Conservation (phyloP, 352 stramenopile genomes). For the Pythium sp. region DNA sequence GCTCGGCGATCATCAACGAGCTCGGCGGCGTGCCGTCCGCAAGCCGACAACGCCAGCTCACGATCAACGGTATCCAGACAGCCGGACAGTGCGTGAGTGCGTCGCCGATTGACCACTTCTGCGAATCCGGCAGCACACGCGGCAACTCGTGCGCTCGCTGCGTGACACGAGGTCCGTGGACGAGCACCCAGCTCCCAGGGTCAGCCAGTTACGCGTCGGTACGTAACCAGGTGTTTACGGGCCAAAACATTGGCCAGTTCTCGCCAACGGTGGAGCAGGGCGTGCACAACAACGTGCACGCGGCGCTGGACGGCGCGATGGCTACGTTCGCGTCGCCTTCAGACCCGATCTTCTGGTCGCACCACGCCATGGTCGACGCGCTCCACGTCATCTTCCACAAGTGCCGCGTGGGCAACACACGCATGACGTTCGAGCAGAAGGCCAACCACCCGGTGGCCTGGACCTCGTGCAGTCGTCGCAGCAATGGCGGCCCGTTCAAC, state of each 20-base stretch:
- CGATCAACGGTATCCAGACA: conserved; percentile 26
- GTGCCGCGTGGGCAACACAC: conserved; percentile 28
- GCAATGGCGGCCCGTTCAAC: conserved; percentile 7
- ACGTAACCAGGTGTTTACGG: conserved; percentile 44
- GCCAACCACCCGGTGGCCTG: conserved; percentile 21
- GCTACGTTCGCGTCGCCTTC: conserved; percentile 40
- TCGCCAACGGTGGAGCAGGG: conserved; percentile 31
- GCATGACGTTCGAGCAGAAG: conserved; percentile 31
- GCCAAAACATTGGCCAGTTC: conserved; percentile 24
- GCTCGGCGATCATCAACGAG: conserved; percentile 29
- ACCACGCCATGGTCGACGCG: conserved; percentile 48
- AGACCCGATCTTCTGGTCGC: conserved; percentile 62
- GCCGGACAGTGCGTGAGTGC: conserved; percentile 35
- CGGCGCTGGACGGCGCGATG: conserved; percentile 39
- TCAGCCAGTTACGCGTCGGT: conserved; percentile 39
- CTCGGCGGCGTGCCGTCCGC: conserved; percentile 27
- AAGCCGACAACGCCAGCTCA: conserved; percentile 17
- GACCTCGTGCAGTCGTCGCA: conserved; percentile 17
- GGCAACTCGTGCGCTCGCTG: conserved; percentile 35
- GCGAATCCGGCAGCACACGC: conserved; percentile 25
- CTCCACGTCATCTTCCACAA: conserved; percentile 58
- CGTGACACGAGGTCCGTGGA: conserved; percentile 29
- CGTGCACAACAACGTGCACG: conserved; percentile 57
- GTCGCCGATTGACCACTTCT: conserved; percentile 43
- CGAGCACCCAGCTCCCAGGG: conserved; percentile 26